These are phyloP conservation scores for Penicillium expansum DNA, from an alignment of 2,329 filamentous ascomycete genomes.

Conservation along the genomic window DNA sequence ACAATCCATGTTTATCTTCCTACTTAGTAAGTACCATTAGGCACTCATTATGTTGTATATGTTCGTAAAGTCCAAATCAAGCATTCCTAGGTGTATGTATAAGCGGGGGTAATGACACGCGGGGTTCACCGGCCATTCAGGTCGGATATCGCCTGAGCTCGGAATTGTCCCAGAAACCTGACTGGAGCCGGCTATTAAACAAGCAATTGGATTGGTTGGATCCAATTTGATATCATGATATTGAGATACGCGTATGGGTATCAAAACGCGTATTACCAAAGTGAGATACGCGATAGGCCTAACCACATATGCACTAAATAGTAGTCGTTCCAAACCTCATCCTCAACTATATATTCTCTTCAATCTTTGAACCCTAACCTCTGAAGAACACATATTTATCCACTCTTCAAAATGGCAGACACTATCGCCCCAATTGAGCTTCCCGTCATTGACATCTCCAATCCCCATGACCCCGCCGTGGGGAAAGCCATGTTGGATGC, in stretches of 20 bases:
- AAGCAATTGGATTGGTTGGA: not conserved
- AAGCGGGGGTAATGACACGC: not conserved
- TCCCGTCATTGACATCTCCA: constrained; percentile 78
- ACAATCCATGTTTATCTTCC: not conserved
- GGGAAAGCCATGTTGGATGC: constrained; percentile 71
- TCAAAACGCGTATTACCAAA: not conserved
- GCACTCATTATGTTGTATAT: too few relatives aligned
- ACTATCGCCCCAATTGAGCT: constrained; percentile 50
- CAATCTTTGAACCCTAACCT: not conserved
- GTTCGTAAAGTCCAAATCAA: too few relatives aligned
- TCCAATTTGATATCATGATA: constrained; percentile 8
- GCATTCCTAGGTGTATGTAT: not conserved
- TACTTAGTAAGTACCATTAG: not conserved
- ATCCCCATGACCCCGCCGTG: constrained; percentile 57
- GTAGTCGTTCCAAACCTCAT: not conserved
- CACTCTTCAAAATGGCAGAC: constrained; percentile 24
- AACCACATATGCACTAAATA: not conserved
- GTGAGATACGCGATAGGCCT: constrained; percentile 16
- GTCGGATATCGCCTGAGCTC: constrained; percentile 19
- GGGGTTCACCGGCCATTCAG: not conserved
- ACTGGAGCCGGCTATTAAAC: not conserved
- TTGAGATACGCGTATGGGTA: not conserved
- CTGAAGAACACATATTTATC: not conserved
- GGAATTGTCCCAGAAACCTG: not conserved
- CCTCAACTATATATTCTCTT: not conserved